Evolutionary conservation across 2,329 filamentous ascomycete genomes (phyloP), one percentile per base, ranked within the genome.

Genomic region (Colletotrichum graminicola): DNA sequence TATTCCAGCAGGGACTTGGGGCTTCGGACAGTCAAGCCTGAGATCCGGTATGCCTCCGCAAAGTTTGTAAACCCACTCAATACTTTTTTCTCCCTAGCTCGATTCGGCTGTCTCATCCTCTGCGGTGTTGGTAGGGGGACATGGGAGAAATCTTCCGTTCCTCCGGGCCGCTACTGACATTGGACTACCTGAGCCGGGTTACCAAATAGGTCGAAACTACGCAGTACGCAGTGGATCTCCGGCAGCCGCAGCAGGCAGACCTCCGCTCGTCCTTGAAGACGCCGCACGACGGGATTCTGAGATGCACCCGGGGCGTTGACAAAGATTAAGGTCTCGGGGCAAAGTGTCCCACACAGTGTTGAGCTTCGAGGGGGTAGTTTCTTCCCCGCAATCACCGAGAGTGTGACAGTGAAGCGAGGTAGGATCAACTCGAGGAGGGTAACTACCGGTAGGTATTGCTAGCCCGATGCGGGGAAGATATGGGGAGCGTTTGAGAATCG

Each of bases 251-350:
- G 41, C 36, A 51, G 16, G 16, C 52, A 68, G 29, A 26, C 45
- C 51, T 71, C 68, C 68, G 69, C 66, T 69, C 65, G 69, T 69
- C 69, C 69, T 60, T 67, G 65, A 56, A 63, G 59, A 29, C 54
- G 60, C 39, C 66, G 65, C 69, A 69, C 54, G 32, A 54, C 59
- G 32, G 59, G 64, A 63, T 54, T 29, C 65, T 52, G 36, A 57
- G 59, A 52, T 68, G 49, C 49, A 56, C 66, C 52, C 66, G 29
- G 49, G 47, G 59, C 60, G 32, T 64, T 66, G 54, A 54, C 54
- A 56, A 23, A 60, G 39, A 54, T 47, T 34, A 41, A 59, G 59
- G 32, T 60, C 23, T 55, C 65, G 16, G 26, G 32, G 39, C 21
- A 26, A n/a, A 21, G 39, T 60, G 54, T 47, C 54, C 29, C 51